Evolutionary conservation across 192 early-diverging fungal genomes (phyloP), one percentile per base, ranked within the genome.

Genomic region (Podila epicladia): DNA sequence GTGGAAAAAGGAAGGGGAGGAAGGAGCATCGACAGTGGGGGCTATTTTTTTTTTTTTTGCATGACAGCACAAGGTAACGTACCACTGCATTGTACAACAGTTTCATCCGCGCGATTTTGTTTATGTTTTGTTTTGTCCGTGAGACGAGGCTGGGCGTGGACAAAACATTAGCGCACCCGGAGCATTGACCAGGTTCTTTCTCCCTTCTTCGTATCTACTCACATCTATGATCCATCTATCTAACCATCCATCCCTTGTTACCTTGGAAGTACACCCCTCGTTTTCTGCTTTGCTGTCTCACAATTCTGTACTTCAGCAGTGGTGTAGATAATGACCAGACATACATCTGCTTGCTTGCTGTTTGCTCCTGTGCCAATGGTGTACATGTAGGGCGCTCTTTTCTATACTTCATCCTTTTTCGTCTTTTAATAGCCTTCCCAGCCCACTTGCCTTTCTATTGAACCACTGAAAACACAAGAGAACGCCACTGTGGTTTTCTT

Each of bases 381-480:
- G 41, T 45, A 45, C 41, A 45, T 45, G 41, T 45, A 45, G 41
- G 41, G 15, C 41, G 13, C 41, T 45, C 41, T 45, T 45, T 41
- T 11, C 41, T 45, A 2, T 17, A 45, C 8, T 12, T 45, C 41
- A 45, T 45, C 41, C 53, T 15, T 45, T 55, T 22, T 24, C 53
- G n/a, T 55, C 53, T 55, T 55, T 55, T 55, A 55, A 55, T 55
- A 55, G 53, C 20, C 53, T 55, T n/a, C 20, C 22, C 53, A 55
- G n/a, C 8, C 53, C n/a, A 55, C 11, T 55, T n/a, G 41, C 2
- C 12, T 45, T 45, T 45, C 41, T 4, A 45, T 8, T 15, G 41
- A 17, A 12, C 53, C n/a, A 55, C 53, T 24, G 24, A 9, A 3
- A 0, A 22, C 53, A 11, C n/a, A 55, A 55, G 22, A 11, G 9